These are phyloP conservation scores for Gracilaria gracilis DNA, from an alignment of 23 red algal species.

Conservation along the genomic window DNA sequence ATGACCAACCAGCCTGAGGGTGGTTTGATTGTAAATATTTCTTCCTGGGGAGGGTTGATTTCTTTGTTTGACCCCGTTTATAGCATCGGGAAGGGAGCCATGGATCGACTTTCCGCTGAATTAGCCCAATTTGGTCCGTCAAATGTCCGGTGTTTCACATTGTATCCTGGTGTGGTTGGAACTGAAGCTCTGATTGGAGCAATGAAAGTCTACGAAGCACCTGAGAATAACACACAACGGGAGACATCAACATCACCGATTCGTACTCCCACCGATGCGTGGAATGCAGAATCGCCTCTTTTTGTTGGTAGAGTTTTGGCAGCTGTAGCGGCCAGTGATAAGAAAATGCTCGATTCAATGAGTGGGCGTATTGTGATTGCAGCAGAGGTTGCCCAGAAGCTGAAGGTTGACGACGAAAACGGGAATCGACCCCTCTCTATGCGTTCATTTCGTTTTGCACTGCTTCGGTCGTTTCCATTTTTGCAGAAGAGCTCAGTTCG, in stretches of 20 bases:
- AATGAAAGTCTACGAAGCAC: not conserved
- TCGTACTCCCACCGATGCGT: too few relatives aligned
- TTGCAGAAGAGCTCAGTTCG: not conserved
- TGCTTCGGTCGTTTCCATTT: not conserved
- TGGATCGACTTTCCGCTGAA: slow-evolving; percentile 67
- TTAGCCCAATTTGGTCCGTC: slow-evolving; percentile 26
- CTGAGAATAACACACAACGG: too few relatives aligned
- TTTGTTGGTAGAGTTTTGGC: slow-evolving; percentile 72
- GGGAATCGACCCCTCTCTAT: slow-evolving; percentile 38
- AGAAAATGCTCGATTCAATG: not conserved
- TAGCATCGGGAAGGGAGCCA: slow-evolving; percentile 48
- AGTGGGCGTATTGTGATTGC: slow-evolving; percentile 40
- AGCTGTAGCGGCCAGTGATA: slow-evolving; percentile 29
- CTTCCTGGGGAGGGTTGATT: slow-evolving; percentile 49
- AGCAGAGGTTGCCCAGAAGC: slow-evolving; percentile 23
- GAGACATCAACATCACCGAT: too few relatives aligned
- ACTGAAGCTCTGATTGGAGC: slow-evolving; percentile 47
- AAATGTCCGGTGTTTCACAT: slow-evolving; percentile 39
- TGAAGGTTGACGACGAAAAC: slow-evolving; percentile 37
- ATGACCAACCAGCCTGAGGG: slow-evolving; percentile 34
- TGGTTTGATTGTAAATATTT: slow-evolving; percentile 73
- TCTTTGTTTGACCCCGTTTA: slow-evolving; percentile 77
- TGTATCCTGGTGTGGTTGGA: slow-evolving; percentile 64
- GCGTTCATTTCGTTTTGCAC: slow-evolving; percentile 34
- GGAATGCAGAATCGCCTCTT: slow-evolving; percentile 71